Evolutionary conservation across 2,329 filamentous ascomycete species (phyloP), one percentile per base, ranked within the genome.

Genomic region (Stachybotrys echinatus): DNA sequence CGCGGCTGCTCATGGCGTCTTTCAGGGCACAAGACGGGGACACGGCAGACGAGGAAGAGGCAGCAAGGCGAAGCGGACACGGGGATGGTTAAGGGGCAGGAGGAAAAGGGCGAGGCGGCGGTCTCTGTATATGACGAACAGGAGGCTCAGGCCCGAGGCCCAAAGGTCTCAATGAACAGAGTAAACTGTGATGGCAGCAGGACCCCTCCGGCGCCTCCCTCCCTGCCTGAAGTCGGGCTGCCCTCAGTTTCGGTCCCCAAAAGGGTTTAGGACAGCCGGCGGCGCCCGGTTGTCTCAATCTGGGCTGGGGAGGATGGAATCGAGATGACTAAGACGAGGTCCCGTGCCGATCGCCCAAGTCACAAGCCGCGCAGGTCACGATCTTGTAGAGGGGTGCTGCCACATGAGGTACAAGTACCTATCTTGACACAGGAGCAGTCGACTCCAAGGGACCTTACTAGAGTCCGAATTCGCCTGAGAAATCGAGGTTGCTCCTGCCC

Each of bases 171-270:
- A 34, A n/a, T n/a, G n/a, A n/a, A n/a, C n/a, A n/a, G n/a, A n/a
- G n/a, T n/a, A n/a, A 34, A 34, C 10, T 34, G 27, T 14, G 10
- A 34, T 34, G 27, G 27, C 27, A 34, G 27, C 27, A 34, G 27
- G 5, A 14, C 27, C 27, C 27, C 27, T 34, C 27, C 3, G n/a
- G n/a, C n/a, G 2, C 27, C 10, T 14, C 10, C 27, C 14, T 8
- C 10, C 14, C 27, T 34, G 27, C 27, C 27, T 34, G 27, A 34
- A 34, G 27, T 34, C 27, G 27, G 27, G 27, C 27, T 34, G 27
- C 27, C 3, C 27, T 34, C 10, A 3, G 10, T 47, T 48, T 70
- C 67, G 67, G 67, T 70, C 56, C 59, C 66, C 58, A 61, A 63
- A 62, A 21, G 31, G 56, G 66, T 40, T 63, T 69, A 68, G 67